Evolutionary conservation across 2,329 filamentous ascomycete genomes (phyloP).

Genomic region (Nectriaceae sp.): DNA sequence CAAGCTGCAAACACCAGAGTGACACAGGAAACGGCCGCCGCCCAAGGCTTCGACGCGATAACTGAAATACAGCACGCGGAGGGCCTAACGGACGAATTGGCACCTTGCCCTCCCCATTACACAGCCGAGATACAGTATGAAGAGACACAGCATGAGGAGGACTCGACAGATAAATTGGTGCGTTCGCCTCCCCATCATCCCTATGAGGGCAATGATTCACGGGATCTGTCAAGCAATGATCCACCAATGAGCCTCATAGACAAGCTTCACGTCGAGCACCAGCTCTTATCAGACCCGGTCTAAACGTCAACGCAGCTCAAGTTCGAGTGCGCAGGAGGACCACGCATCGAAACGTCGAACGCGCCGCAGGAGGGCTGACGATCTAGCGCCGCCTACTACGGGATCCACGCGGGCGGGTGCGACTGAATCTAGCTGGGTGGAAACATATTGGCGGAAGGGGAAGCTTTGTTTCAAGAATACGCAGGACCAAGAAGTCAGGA

Average conservation of each 20-base stretch:
- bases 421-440: background rate
- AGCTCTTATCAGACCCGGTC: no score
- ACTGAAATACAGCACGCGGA: no score
- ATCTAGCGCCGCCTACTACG: background rate
- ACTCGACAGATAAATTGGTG: no score
- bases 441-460: background rate
- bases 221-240: no score
- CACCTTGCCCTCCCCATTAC: no score
- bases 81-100: no score
- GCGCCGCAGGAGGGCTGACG: background rate
- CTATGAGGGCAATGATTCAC: no score
- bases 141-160: no score
- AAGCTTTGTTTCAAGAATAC: background rate
- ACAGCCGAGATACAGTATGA: no score
- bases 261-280: no score
- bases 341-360: background rate
- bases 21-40: background rate
- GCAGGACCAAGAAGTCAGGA: background rate
- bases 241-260: no score
- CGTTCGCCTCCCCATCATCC: no score
- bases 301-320: background rate
- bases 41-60: background rate
- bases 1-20: conserved; percentile 28
- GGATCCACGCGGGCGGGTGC: background rate
- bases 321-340: background rate